Evolutionary conservation across 2,329 filamentous ascomycete genomes (phyloP).

Genomic region (Colletotrichum phormii): DNA sequence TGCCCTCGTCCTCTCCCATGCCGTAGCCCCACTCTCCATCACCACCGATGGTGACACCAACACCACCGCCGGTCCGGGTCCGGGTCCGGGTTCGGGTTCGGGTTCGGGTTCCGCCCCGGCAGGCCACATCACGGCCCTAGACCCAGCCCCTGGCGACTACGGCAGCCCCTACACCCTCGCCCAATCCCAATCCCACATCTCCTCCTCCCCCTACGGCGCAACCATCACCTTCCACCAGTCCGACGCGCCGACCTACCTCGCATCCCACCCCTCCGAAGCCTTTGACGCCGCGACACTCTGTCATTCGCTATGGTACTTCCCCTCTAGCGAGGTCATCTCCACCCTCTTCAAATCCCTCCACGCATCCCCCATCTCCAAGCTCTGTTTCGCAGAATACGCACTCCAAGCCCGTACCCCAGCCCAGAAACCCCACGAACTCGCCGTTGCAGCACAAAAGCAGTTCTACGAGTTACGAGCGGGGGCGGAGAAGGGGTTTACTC

Average conservation of each 20-base stretch:
- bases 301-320: slow-evolving; percentile 35
- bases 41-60: not conserved
- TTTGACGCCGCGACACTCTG: slow-evolving; percentile 28
- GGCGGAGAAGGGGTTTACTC: not conserved
- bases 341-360: slow-evolving; percentile 13
- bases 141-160: slow-evolving; percentile 30
- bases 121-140: slow-evolving; percentile 29
- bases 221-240: slow-evolving; percentile 14
- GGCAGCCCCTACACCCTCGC: slow-evolving; percentile 31
- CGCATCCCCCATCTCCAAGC: not conserved
- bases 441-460: slow-evolving; percentile 20
- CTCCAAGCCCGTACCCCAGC: not conserved
- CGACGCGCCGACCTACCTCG: slow-evolving; percentile 22
- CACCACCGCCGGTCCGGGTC: not conserved
- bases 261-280: not conserved
- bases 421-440: slow-evolving; percentile 30
- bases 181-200: slow-evolving; percentile 25
- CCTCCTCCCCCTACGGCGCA: slow-evolving; percentile 4
- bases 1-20: slow-evolving; percentile 27
- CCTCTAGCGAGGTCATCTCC: slow-evolving; percentile 4
- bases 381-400: slow-evolving; percentile 33
- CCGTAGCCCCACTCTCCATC: not conserved
- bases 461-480: slow-evolving; percentile 12
- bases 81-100: too few relatives aligned
- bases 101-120: not conserved